Percentiles rank a stretch among this genome's conserved stretches.
phyloP scores from a whole-genome alignment of 257 asterid species.

The Asclepias syriaca region DNA sequence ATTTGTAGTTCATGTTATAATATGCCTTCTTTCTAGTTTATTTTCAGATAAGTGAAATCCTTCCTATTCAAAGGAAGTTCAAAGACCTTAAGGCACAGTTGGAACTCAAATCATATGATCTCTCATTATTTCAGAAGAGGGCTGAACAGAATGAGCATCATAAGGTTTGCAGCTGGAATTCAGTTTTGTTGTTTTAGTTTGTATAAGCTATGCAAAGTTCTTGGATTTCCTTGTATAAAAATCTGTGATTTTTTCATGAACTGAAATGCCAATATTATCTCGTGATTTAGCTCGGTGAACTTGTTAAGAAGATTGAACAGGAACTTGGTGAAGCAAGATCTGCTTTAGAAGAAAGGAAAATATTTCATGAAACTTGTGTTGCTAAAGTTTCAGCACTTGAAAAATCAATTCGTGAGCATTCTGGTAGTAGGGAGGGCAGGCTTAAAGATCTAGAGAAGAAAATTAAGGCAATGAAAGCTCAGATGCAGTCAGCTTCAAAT shows the following conservation, averaged over 20 bases:
- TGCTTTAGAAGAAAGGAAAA: conserved; percentile 55
- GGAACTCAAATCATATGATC: conserved; percentile 92
- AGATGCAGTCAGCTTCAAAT: conserved; percentile 72
- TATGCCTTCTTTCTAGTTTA: conserved; percentile 10
- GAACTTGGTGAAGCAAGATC: conserved; percentile 74
- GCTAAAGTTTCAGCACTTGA: conserved; percentile 73
- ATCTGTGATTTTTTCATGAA: neutral
- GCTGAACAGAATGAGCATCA: conserved; percentile 97
- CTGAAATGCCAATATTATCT: conserved; percentile 10
- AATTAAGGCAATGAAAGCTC: conserved; percentile 57
- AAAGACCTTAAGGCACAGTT: conserved; percentile 72
- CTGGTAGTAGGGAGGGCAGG: conserved; percentile 72
- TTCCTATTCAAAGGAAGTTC: conserved; percentile 79
- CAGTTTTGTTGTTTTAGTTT: neutral
- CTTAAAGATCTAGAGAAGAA: conserved; percentile 82
- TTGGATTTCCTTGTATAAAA: neutral
- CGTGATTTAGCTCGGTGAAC: conserved; percentile 67
- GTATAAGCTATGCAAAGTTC: neutral
- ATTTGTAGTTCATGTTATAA: neutral
- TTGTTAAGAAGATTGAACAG: conserved; percentile 70
- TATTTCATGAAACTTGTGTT: conserved; percentile 49
- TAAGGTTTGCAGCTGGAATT: conserved; percentile 50
- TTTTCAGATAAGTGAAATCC: conserved; percentile 73
- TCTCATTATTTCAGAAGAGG: conserved; percentile 71
- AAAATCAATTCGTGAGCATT: conserved; percentile 66